phyloP scores from a whole-genome alignment of 371 early-diverging fungal genomes.

The Rhizopus stolonifer region DNA sequence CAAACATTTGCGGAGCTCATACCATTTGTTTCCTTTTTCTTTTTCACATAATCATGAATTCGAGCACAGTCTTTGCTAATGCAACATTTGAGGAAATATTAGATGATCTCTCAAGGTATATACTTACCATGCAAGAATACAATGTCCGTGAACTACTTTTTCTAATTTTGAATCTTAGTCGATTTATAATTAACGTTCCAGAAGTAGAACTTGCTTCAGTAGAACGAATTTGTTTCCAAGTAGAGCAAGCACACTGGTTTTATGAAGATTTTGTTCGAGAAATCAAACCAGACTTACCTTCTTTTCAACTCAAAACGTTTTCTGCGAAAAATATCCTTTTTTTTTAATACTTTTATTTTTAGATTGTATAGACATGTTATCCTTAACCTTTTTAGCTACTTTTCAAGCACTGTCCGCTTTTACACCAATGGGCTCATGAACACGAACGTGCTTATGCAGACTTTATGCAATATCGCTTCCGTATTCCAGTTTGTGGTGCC shows the following conservation, averaged over 20 bases:
- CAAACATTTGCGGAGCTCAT: too few relatives aligned
- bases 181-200: slow-evolving; percentile 98
- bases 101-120: slow-evolving; percentile 87
- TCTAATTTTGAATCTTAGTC: slow-evolving; percentile 47
- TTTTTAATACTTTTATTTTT: neutral
- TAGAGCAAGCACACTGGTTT: slow-evolving; percentile 99
- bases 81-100: slow-evolving; percentile 78
- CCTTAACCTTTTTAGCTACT: slow-evolving; percentile 43
- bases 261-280: slow-evolving; percentile 97
- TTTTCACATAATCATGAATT: slow-evolving; percentile 20
- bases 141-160: neutral
- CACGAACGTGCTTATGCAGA: slow-evolving; percentile 85
- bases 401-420: slow-evolving; percentile 86
- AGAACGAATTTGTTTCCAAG: slow-evolving; percentile 97
- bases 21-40: too few relatives aligned
- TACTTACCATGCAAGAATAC: slow-evolving; percentile 3
- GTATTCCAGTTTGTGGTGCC: slow-evolving; percentile 99
- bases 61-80: slow-evolving; percentile 59
- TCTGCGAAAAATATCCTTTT: slow-evolving; percentile 70
- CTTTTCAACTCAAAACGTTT: slow-evolving; percentile 81
- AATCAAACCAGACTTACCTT: slow-evolving; percentile 74
- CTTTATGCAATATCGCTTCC: slow-evolving; percentile 95
- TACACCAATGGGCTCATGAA: slow-evolving; percentile 84
- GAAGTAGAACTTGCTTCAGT: slow-evolving; percentile 86
- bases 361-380: slow-evolving; percentile 3